Evolutionary conservation across 768 basidiomycete species (phyloP).

Genomic region (Tricholoma furcatifolium): DNA sequence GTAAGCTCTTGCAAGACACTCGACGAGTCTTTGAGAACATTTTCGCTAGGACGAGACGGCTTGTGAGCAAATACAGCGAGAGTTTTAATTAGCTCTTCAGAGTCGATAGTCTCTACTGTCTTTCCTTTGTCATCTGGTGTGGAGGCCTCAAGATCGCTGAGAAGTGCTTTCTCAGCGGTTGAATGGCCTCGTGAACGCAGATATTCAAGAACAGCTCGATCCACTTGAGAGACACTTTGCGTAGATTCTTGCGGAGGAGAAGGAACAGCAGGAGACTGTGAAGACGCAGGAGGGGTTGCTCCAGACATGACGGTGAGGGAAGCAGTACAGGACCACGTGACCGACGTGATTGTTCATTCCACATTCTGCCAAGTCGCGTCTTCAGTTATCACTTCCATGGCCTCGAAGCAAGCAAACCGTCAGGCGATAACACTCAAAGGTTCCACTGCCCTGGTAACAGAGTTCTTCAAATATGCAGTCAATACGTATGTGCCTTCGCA

Average conservation of each 20-base stretch:
- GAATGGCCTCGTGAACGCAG: slow-evolving; percentile 47
- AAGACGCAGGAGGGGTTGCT: slow-evolving; percentile 48
- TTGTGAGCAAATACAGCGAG: slow-evolving; percentile 71
- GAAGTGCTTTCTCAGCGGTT: slow-evolving; percentile 48
- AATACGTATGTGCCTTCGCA: slow-evolving; percentile 69
- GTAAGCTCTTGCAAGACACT: slow-evolving; percentile 68
- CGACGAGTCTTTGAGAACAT: slow-evolving; percentile 64
- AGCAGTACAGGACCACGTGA: slow-evolving; percentile 26
- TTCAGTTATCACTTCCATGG: slow-evolving; percentile 24
- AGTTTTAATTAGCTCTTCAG: slow-evolving; percentile 54
- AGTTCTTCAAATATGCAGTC: slow-evolving; percentile 99
- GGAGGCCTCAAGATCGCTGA: slow-evolving; percentile 39
- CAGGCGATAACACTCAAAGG: slow-evolving; percentile 95
- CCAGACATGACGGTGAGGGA: slow-evolving; percentile 18
- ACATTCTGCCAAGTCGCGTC: slow-evolving; percentile 8
- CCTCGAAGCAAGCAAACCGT: slow-evolving; percentile 51
- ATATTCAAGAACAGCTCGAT: slow-evolving; percentile 47
- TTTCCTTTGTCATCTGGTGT: slow-evolving; percentile 46
- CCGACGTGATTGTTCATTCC: slow-evolving; percentile 16
- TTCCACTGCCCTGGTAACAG: slow-evolving; percentile 89
- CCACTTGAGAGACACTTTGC: slow-evolving; percentile 35
- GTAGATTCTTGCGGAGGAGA: slow-evolving; percentile 42
- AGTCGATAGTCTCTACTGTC: slow-evolving; percentile 37
- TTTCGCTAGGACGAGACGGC: slow-evolving; percentile 64
- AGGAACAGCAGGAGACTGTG: slow-evolving; percentile 46